Base-by-base conservation (phyloP, 192 early-diverging fungal species). In the Entomortierella chlamydospora region DNA sequence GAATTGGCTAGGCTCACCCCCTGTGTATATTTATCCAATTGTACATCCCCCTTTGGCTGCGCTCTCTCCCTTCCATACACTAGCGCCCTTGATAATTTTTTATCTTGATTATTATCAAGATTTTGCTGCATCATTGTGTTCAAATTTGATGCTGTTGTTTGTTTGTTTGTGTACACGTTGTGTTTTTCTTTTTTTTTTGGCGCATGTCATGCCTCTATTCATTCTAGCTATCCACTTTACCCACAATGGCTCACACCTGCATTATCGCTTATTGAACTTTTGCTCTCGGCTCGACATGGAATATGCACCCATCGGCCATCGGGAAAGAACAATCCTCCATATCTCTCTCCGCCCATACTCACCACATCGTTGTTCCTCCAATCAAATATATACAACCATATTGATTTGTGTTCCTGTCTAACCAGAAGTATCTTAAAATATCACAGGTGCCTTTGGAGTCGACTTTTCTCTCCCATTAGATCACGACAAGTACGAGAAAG, bases 371-470 rank as follows among this genome's bases (percentile, higher is more conserved):
- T 17, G 8, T 17, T 8, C 42, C 17, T 11, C 42, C 42, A 8
- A 43, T 37, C 34, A 37, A 37, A 37, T 7, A 7, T 37, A 37
- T 37, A 7, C 34, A 37, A 37, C 34, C 34, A 37, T 10, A 37
- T n/a, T n/a, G n/a, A n/a, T n/a, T n/a, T n/a, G n/a, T n/a, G n/a
- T n/a, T n/a, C n/a, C n/a, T 37, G 34, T 37, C 34, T 37, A 10
- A 37, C 34, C 34, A 37, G 10, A 7, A 10, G 34, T 37, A 37
- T 20, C 34, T 52, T 30, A 22, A 39, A 23, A 41, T 9, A 41
- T 28, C 25, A n/a, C 25, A 77, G 73, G 94, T 31, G 91, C 87
- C 0, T 95, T 91, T 72, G 93, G 94, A 5, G 86, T 92, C 56
- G 94, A 95, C 78, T 94, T 95, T 81, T 83, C 88, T 2, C 55